phyloP scores from a whole-genome alignment of 768 basidiomycete species.

The Tremella mesenterica region DNA sequence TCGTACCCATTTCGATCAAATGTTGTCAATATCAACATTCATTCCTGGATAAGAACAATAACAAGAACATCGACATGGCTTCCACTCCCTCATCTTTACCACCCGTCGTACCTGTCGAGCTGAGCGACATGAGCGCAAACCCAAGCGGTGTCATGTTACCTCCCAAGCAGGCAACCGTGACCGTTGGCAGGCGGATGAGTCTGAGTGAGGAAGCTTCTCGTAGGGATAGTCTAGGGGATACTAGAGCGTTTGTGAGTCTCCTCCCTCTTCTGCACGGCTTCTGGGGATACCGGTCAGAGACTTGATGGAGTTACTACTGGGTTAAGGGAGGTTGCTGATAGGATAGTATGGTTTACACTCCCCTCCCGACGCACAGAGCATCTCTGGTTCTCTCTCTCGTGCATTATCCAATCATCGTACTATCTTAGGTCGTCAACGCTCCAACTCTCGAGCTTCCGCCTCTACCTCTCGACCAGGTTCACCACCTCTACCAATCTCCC shows the following conservation, averaged over 20 bases:
- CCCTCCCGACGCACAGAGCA: neutral
- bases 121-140: too few species aligned
- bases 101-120: too few species aligned
- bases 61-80: too few species aligned
- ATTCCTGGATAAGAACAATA: too few species aligned
- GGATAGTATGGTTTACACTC: constrained; percentile 14
- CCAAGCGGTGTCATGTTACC: constrained; percentile 2
- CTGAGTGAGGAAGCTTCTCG: neutral
- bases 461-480: constrained; percentile 4
- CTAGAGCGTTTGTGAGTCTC: constrained; percentile 25
- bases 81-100: too few species aligned
- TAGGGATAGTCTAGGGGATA: constrained; percentile 30
- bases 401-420: constrained; percentile 8
- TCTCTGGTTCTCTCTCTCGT: constrained; percentile 10
- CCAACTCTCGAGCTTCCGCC: constrained; percentile 4
- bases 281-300: neutral
- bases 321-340: neutral
- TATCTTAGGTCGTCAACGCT: neutral
- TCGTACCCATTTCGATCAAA: too few species aligned
- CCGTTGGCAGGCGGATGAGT: neutral
- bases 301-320: neutral
- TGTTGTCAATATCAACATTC: too few species aligned
- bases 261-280: neutral
- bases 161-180: too few species aligned
- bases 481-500: constrained; percentile 10